These are phyloP conservation scores for Balakata baccata DNA, from an alignment of 345 rosid species.

Conservation along the genomic window DNA sequence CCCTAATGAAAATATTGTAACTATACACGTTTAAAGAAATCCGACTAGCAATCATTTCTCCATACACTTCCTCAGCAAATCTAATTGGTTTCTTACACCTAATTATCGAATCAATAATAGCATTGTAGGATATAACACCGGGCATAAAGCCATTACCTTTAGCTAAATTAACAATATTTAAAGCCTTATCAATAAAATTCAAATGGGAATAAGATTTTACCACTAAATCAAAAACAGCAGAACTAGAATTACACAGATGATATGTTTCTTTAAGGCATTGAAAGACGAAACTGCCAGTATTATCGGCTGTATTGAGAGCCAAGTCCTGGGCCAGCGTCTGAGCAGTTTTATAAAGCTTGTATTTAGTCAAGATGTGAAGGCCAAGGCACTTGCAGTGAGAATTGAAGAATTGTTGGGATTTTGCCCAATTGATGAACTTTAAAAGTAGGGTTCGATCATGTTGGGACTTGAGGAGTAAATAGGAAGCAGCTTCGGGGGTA, in stretches of 20 bases:
- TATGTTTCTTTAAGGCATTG: conserved; percentile 59
- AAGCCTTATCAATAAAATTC: conserved; percentile 57
- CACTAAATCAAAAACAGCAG: conserved; percentile 80
- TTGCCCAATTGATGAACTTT: conserved; percentile 70
- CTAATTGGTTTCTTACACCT: conserved; percentile 50
- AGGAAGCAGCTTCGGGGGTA: conserved; percentile 65
- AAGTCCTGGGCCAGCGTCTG: conserved; percentile 65
- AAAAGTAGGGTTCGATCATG: conserved; percentile 49
- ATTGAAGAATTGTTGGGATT: conserved; percentile 57
- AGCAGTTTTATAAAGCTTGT: conserved; percentile 77
- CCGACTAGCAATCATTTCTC: conserved; percentile 52
- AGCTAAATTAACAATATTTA: conserved; percentile 52
- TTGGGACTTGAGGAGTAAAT: conserved; percentile 59
- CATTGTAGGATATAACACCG: conserved; percentile 83
- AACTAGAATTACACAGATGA: conserved; percentile 55
- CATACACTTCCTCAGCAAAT: conserved; percentile 52
- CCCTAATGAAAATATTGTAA: conserved; percentile 77
- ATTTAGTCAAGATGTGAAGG: conserved; percentile 75
- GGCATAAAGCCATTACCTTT: conserved; percentile 77
- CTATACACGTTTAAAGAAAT: conserved; percentile 80
- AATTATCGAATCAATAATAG: conserved; percentile 66
- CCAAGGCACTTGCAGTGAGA: conserved; percentile 65
- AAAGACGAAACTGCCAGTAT: conserved; percentile 54
- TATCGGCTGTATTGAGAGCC: conserved; percentile 39
- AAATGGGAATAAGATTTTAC: conserved; percentile 72